Percentiles rank a stretch among this genome's conserved stretches.
phyloP scores from a whole-genome alignment of 805 yeast genomes.

The Sugiyamaella qingdaonensis region DNA sequence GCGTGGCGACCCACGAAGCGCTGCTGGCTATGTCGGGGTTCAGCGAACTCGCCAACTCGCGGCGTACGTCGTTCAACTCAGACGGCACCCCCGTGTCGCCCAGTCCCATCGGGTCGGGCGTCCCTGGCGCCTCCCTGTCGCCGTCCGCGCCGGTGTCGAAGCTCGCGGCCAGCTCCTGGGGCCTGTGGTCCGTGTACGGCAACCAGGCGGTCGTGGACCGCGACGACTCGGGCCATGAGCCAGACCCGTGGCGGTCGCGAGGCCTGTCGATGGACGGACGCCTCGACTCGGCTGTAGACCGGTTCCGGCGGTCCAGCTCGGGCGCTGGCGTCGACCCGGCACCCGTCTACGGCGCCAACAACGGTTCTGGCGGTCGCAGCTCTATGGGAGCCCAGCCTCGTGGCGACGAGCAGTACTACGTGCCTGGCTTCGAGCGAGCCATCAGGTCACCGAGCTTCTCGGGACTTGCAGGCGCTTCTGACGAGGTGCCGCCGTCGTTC shows the following conservation, averaged over 20 bases:
- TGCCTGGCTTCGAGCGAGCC: constrained; percentile 1
- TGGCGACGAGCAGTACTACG: neutral
- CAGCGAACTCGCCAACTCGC: neutral
- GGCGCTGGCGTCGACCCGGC: neutral
- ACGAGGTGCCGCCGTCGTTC: neutral
- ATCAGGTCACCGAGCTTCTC: neutral
- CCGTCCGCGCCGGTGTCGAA: neutral
- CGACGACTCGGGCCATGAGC: neutral
- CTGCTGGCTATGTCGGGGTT: neutral
- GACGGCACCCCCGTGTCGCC: constrained; percentile 1
- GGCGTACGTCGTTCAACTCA: neutral
- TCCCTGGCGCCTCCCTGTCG: neutral
- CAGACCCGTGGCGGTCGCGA: neutral
- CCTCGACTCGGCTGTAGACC: neutral
- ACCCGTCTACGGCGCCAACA: neutral
- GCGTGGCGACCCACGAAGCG: no score
- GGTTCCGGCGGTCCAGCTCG: neutral
- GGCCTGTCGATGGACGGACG: neutral
- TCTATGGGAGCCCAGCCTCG: constrained; percentile 1
- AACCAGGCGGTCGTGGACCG: neutral
- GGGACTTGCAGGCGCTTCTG: neutral
- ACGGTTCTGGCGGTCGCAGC: constrained; percentile 1
- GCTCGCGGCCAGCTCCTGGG: neutral
- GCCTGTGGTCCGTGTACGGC: constrained; percentile 1
- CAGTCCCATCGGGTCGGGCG: neutral